These are phyloP conservation scores for Macadamia tetraphylla DNA, from an alignment of 164 flowering plant species.

Conservation along the genomic window DNA sequence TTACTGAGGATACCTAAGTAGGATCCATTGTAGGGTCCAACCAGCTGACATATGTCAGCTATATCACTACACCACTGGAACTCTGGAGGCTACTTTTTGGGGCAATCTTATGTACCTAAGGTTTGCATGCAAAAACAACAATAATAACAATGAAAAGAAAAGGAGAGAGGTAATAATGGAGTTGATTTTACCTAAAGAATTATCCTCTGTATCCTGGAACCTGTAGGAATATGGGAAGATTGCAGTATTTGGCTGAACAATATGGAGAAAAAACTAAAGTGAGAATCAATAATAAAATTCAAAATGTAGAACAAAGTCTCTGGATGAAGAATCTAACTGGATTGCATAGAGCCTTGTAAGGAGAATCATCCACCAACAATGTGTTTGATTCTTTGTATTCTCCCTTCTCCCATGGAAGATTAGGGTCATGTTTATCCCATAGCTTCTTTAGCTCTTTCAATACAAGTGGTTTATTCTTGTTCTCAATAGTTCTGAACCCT, in stretches of 20 bases:
- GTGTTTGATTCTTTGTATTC: slow-evolving; percentile 69
- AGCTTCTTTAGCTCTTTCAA: slow-evolving; percentile 67
- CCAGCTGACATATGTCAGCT: not conserved
- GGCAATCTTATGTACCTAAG: not conserved
- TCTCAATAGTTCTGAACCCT: too few species aligned
- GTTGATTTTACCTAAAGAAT: slow-evolving; percentile 58
- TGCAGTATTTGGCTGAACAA: slow-evolving; percentile 52
- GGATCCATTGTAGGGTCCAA: not conserved
- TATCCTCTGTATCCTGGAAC: slow-evolving; percentile 38
- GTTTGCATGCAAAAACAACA: not conserved
- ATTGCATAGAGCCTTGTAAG: slow-evolving; percentile 82
- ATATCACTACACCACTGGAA: too few species aligned
- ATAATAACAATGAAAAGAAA: not conserved
- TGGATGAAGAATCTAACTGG: slow-evolving; percentile 44
- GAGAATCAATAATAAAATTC: not conserved
- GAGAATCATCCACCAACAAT: slow-evolving; percentile 86
- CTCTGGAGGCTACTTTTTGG: not conserved
- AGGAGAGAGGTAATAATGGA: not conserved
- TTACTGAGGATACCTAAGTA: not conserved
- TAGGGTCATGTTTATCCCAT: slow-evolving; percentile 57
- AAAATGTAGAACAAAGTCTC: not conserved
- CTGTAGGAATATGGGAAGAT: slow-evolving; percentile 68
- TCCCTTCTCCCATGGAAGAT: slow-evolving; percentile 71
- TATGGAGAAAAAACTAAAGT: not conserved
- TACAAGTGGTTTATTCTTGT: slow-evolving; percentile 45